Percentiles rank a stretch among this genome's conserved stretches.
Evolutionary conservation across 2,329 filamentous ascomycete species (phyloP).

Genomic region (Trichoderma atrobrunneum): DNA sequence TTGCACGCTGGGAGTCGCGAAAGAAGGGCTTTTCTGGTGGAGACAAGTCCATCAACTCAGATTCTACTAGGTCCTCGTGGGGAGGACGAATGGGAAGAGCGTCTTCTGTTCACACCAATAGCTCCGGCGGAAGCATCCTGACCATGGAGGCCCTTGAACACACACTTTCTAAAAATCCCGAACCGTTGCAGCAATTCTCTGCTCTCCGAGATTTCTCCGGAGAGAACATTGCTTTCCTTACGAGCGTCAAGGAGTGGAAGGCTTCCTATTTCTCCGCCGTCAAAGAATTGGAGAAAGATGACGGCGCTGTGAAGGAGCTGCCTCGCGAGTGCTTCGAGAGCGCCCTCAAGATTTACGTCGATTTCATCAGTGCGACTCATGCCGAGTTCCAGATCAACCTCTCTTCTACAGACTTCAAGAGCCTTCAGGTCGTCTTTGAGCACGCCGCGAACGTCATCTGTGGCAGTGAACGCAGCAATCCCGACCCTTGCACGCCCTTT

Average conservation of each 20-base stretch:
- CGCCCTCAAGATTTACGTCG: constrained; percentile 59
- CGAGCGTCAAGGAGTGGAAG: constrained; percentile 48
- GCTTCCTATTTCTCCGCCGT: constrained; percentile 28
- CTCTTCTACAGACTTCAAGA: constrained; percentile 53
- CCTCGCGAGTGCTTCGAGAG: constrained; percentile 53
- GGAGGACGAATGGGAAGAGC: constrained; percentile 36
- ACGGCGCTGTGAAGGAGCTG: constrained; percentile 30
- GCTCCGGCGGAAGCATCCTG: constrained; percentile 44
- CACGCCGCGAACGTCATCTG: constrained; percentile 46
- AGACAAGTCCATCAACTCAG: constrained; percentile 34
- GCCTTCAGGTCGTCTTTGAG: constrained; percentile 57
- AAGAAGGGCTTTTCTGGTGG: constrained; percentile 33
- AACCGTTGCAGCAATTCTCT: constrained; percentile 59
- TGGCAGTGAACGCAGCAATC: constrained; percentile 35
- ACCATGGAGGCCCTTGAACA: constrained; percentile 61
- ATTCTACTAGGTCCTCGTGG: constrained; percentile 38
- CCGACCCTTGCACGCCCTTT: constrained; percentile 46
- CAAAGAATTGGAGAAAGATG: constrained; percentile 26
- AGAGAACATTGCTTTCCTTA: constrained; percentile 66
- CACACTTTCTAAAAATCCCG: constrained; percentile 54
- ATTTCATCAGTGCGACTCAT: constrained; percentile 58
- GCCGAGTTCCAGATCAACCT: constrained; percentile 68
- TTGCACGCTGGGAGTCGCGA: constrained; percentile 47
- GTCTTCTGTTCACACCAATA: constrained; percentile 32
- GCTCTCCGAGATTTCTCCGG: constrained; percentile 63